These are phyloP conservation scores for Leishmania amazonensis DNA, from an alignment of 208 protist genomes.

Conservation along the genomic window DNA sequence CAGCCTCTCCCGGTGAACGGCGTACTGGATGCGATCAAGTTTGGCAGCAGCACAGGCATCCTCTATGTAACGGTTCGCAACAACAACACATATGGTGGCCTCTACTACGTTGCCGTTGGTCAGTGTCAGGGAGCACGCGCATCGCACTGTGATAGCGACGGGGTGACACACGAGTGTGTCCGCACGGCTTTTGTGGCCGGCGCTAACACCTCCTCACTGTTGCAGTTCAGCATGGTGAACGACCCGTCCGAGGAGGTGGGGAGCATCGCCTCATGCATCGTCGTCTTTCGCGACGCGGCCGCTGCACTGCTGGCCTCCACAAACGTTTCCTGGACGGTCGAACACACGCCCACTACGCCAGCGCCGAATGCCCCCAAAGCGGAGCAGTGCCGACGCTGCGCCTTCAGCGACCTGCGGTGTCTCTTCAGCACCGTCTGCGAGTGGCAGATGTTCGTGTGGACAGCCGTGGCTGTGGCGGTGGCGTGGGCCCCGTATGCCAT, in stretches of 20 bases:
- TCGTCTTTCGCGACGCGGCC: conserved; percentile 36
- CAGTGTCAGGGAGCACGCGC: conserved; percentile 19
- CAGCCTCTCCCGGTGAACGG: conserved; percentile 37
- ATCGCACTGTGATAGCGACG: conserved; percentile 6
- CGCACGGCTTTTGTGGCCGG: conserved; percentile 17
- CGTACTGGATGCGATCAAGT: conserved; percentile 6
- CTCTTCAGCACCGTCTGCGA: conserved; percentile 27
- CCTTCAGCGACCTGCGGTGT: conserved; percentile 23
- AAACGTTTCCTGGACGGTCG: conserved; percentile 7
- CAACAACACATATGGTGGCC: conserved; percentile 17
- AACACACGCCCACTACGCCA: conserved; percentile 9
- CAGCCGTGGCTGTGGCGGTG: conserved; percentile 15
- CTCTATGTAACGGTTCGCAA: conserved; percentile 17
- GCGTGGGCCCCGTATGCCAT: conserved; percentile 19
- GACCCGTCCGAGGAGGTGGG: background rate
- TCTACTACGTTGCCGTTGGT: conserved; percentile 25
- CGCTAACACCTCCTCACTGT: background rate
- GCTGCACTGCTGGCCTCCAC: conserved; percentile 29
- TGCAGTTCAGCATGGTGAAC: conserved; percentile 7
- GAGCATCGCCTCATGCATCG: conserved; percentile 29
- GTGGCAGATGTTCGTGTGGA: conserved; percentile 38
- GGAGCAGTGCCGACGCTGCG: conserved; percentile 20
- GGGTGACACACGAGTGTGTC: conserved; percentile 16
- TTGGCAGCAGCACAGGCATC: conserved; percentile 1
- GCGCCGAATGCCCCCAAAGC: background rate